Base-by-base conservation (phyloP, 2,329 filamentous ascomycete species). In the Monilinia laxa region DNA sequence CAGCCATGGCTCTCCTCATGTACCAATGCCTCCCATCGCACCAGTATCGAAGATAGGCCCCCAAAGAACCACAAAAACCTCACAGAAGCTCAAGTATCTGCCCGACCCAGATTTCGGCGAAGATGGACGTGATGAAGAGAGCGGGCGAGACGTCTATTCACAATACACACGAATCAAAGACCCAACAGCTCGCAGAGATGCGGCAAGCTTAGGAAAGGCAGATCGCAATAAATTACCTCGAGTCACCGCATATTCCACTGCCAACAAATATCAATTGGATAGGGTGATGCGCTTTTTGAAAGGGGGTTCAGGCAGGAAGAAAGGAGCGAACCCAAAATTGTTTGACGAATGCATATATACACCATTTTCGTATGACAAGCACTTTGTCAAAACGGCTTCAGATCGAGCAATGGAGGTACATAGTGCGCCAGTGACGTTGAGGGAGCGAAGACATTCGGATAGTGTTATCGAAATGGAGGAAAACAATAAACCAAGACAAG, bases 341-440 rank as follows among this genome's bases (percentile, higher is more conserved):
- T 97, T 97, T 73, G 95, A 99, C 77, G 95, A 99, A 78, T 99
- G 95, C 78, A 92, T 99, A 72, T 99, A 99, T 79, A 92, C 94
- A 14, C 92, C 94, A 0, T 99, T 96, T 78, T 89, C 87, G 74
- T 97, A 97, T 77, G 82, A 83, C 53, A 83, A 86, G 65, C 73
- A 49, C 52, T 51, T 23, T 25, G 63, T 49, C 12, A 68, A 67
- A 49, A 72, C 73, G 72, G 82, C 80, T 31, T 70, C 69, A n/a
- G 68, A 72, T 14, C 60, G 72, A 35, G 67, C 68, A 3, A 55
- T 72, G 56, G 72, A 75, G 49, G 71, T 76, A 42, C 72, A 73
- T 40, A 73, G 71, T 40, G 68, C 70, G 67, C 72, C 71, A 38
- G 76, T 81, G 9, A 79, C 80, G 65, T 78, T 79, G 38, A 82